These are phyloP conservation scores for Aurinia saxatilis DNA, from an alignment of 345 rosid species.

Conservation along the genomic window DNA sequence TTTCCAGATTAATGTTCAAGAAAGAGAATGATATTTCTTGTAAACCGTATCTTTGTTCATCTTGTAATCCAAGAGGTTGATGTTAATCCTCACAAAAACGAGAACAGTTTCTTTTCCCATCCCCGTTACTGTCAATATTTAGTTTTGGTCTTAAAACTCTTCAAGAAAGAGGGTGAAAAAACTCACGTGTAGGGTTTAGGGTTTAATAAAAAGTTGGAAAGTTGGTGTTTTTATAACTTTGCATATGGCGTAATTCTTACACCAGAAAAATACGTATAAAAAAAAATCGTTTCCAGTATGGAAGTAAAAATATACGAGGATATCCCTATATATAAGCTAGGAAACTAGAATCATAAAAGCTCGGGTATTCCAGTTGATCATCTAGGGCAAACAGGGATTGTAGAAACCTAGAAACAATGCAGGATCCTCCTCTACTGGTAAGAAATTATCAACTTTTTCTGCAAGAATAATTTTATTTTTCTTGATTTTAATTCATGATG, in stretches of 20 bases:
- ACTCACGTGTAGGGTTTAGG: no score
- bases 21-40: no score
- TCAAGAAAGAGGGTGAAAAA: no score
- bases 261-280: no score
- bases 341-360: not conserved
- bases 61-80: not conserved
- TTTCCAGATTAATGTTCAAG: no score
- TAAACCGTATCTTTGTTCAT: not conserved
- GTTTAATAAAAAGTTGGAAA: no score
- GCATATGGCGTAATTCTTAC: no score
- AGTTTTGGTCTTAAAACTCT: no score
- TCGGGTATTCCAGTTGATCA: not conserved
- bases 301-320: conserved; percentile 7
- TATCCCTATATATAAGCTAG: not conserved
- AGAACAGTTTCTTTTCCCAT: no score
- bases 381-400: not conserved
- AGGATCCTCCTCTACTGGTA: conserved; percentile 14
- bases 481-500: not conserved
- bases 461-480: not conserved
- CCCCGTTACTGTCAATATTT: no score
- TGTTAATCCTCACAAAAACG: not conserved
- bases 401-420: not conserved
- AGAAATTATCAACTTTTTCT: not conserved
- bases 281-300: no score
- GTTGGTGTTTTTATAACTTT: no score